phyloP scores from a whole-genome alignment of 331 rosid species.

The Malus hybrid region DNA sequence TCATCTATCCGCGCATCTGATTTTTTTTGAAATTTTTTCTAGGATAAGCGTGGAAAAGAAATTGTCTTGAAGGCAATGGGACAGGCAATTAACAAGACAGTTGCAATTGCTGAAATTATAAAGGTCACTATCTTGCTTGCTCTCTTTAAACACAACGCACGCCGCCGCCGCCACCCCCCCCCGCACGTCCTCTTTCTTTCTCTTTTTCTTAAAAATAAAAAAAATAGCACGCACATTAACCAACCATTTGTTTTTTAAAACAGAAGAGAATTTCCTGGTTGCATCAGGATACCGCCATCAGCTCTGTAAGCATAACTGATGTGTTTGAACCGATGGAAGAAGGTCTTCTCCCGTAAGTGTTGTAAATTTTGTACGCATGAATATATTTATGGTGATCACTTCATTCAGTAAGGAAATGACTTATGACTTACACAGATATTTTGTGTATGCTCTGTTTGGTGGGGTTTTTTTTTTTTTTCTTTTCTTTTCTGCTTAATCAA shows the following conservation, averaged over 20 bases:
- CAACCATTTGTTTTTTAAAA: conserved; percentile 8
- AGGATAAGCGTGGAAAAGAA: conserved; percentile 80
- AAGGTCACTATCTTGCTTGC: conserved; percentile 37
- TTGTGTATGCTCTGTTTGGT: too few relatives aligned
- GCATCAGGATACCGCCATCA: conserved; percentile 83
- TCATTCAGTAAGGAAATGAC: too few relatives aligned
- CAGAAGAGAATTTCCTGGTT: conserved; percentile 69
- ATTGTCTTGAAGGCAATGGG: conserved; percentile 98
- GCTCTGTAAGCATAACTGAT: conserved; percentile 94
- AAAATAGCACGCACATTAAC: background rate
- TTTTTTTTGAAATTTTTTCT: conserved; percentile 10
- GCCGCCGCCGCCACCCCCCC: background rate
- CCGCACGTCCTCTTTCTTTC: background rate
- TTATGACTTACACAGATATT: too few relatives aligned
- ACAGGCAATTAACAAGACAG: conserved; percentile 97
- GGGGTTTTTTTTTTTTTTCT: too few relatives aligned
- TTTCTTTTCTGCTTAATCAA: background rate
- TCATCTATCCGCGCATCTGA: background rate
- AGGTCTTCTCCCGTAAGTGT: conserved; percentile 92
- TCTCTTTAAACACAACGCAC: background rate
- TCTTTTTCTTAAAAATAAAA: too few relatives aligned
- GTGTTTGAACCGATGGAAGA: conserved; percentile 98
- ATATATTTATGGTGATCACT: background rate
- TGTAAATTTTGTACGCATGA: background rate
- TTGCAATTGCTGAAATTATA: conserved; percentile 80